phyloP scores from a whole-genome alignment of 768 basidiomycete species.

The Suillus alpinus region DNA sequence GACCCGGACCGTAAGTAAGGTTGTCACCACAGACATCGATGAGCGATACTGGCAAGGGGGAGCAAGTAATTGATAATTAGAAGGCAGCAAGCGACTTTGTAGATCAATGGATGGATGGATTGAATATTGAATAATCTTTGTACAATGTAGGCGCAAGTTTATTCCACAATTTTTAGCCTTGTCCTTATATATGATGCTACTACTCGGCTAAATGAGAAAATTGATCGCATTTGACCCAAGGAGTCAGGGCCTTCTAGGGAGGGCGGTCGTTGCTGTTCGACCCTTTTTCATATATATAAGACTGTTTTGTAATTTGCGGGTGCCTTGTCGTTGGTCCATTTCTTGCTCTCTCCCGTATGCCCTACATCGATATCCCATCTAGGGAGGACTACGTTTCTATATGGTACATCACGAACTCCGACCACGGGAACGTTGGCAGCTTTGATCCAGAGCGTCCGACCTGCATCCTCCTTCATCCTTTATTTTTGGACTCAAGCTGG shows the following conservation, averaged over 20 bases:
- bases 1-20: not conserved
- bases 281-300: constrained; percentile 18
- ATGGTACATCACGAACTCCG: constrained; percentile 68
- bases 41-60: not conserved
- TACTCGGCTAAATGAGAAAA: constrained; percentile 21
- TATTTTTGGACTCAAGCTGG: constrained; percentile 70
- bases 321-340: not conserved
- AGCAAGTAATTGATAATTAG: not conserved
- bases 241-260: constrained; percentile 12
- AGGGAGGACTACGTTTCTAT: constrained; percentile 66
- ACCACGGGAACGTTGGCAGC: constrained; percentile 55
- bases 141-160: not conserved
- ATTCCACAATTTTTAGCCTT: not conserved
- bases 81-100: not conserved
- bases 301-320: constrained; percentile 6
- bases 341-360: constrained; percentile 43
- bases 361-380: constrained; percentile 64
- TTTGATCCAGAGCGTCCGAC: constrained; percentile 68
- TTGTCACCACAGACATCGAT: not conserved
- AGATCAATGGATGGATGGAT: not conserved
- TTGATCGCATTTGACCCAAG: constrained; percentile 11
- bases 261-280: not conserved
- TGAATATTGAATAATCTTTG: not conserved
- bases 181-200: constrained; percentile 12
- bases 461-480: constrained; percentile 64